Evolutionary conservation across 192 early-diverging fungal species (phyloP).

Genomic region (Geranomyces michiganensis): DNA sequence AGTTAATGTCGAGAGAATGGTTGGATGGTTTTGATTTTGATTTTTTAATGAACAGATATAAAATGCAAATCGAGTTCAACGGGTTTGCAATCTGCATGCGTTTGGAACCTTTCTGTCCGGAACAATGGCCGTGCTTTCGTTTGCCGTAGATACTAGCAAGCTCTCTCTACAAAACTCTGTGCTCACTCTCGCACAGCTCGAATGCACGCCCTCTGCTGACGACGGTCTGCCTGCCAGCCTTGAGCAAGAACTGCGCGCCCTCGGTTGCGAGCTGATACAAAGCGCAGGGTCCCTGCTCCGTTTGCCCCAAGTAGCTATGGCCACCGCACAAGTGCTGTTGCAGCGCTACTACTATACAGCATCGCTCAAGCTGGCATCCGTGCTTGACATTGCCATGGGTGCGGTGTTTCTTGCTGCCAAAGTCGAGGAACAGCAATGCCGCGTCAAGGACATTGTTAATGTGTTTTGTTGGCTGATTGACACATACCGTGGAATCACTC

Average conservation of each 20-base stretch:
- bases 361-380: slow-evolving; percentile 69
- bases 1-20: too few relatives aligned
- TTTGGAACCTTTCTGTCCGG: too few relatives aligned
- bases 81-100: too few relatives aligned
- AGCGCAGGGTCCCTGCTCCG: slow-evolving; percentile 76
- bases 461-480: slow-evolving; percentile 51
- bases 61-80: too few relatives aligned
- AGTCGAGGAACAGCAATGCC: slow-evolving; percentile 76
- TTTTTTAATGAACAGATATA: too few relatives aligned
- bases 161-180: slow-evolving; percentile 81
- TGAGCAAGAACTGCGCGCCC: slow-evolving; percentile 73
- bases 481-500: slow-evolving; percentile 3
- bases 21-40: too few relatives aligned
- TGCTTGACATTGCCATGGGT: slow-evolving; percentile 56
- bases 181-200: slow-evolving; percentile 71
- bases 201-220: slow-evolving; percentile 55
- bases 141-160: slow-evolving; percentile 13
- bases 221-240: slow-evolving; percentile 52
- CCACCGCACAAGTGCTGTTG: slow-evolving; percentile 93
- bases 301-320: slow-evolving; percentile 91
- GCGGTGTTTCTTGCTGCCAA: slow-evolving; percentile 53
- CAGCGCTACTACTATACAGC: slow-evolving; percentile 90
- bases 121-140: slow-evolving; percentile 1
- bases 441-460: slow-evolving; percentile 80
- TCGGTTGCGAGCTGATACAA: slow-evolving; percentile 84